These are phyloP conservation scores for Daldinia grandis DNA, from an alignment of 495 filamentous ascomycete genomes.

Conservation along the genomic window DNA sequence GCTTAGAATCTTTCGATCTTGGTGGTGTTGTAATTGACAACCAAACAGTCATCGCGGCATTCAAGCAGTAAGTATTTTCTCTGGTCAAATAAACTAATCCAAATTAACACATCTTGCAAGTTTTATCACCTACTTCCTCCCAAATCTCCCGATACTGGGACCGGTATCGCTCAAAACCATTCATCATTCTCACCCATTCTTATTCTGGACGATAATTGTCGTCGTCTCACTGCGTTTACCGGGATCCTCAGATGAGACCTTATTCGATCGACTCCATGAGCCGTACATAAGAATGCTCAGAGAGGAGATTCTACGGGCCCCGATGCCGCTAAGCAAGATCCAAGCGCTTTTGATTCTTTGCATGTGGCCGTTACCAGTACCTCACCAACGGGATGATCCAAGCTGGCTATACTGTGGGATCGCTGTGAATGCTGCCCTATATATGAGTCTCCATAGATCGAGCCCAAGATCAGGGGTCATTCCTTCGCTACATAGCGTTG, in stretches of 20 bases:
- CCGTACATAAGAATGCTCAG: constrained; percentile 39
- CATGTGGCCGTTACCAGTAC: constrained; percentile 45
- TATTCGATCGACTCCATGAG: constrained; percentile 34
- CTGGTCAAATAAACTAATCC: background rate
- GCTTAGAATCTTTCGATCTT: constrained; percentile 36
- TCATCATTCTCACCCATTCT: constrained; percentile 38
- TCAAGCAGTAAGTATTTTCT: constrained; percentile 32
- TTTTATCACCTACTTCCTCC: constrained; percentile 38
- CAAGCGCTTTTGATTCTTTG: constrained; percentile 47
- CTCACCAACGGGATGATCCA: constrained; percentile 41
- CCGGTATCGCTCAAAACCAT: constrained; percentile 40
- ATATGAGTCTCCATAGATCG: constrained; percentile 44
- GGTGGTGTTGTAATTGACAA: constrained; percentile 31
- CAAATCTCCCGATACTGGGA: constrained; percentile 42
- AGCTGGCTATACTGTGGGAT: constrained; percentile 49
- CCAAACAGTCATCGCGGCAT: constrained; percentile 34
- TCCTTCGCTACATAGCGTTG: constrained; percentile 25
- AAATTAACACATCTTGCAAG: constrained; percentile 28
- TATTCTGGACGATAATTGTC: constrained; percentile 48
- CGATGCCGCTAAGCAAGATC: constrained; percentile 43
- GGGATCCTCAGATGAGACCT: constrained; percentile 22
- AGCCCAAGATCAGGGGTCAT: constrained; percentile 13
- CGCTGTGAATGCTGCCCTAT: constrained; percentile 44
- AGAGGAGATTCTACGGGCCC: constrained; percentile 30
- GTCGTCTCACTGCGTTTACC: constrained; percentile 25